Conservation (phyloP, 2,329 filamentous ascomycete species). For the Metarhizium guizhouense region DNA sequence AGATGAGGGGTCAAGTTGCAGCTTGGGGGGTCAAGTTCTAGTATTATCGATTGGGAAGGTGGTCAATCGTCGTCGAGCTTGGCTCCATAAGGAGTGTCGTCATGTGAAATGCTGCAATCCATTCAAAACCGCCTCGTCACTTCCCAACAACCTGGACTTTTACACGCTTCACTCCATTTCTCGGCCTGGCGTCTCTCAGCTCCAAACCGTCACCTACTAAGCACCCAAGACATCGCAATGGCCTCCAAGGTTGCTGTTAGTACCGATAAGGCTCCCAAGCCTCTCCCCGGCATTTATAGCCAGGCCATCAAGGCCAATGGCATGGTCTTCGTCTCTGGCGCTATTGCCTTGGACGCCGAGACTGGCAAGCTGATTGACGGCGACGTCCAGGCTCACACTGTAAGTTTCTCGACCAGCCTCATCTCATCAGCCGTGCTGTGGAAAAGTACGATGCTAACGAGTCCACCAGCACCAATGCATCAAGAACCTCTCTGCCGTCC, state of each 20-base stretch:
- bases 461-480: slow-evolving; percentile 47
- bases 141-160: too few species aligned
- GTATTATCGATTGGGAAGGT: too few species aligned
- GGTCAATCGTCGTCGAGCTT: too few species aligned
- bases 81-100: neutral
- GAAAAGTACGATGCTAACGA: neutral
- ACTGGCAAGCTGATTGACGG: slow-evolving; percentile 52
- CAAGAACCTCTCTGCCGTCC: slow-evolving; percentile 60
- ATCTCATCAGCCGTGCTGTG: neutral
- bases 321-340: slow-evolving; percentile 63
- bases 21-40: too few species aligned
- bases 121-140: neutral
- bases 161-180: neutral
- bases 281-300: slow-evolving; percentile 31
- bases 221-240: slow-evolving; percentile 13
- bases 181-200: too few species aligned
- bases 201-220: too few species aligned
- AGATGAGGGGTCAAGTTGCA: too few species aligned
- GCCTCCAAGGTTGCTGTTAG: slow-evolving; percentile 26
- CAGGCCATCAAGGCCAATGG: slow-evolving; percentile 58
- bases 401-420: slow-evolving; percentile 12
- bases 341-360: slow-evolving; percentile 55
- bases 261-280: slow-evolving; percentile 32
- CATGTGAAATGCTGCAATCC: neutral
- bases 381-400: slow-evolving; percentile 56